Conservation (phyloP, 805 yeast species). For the Sugiyamaella mastotermitis region DNA sequence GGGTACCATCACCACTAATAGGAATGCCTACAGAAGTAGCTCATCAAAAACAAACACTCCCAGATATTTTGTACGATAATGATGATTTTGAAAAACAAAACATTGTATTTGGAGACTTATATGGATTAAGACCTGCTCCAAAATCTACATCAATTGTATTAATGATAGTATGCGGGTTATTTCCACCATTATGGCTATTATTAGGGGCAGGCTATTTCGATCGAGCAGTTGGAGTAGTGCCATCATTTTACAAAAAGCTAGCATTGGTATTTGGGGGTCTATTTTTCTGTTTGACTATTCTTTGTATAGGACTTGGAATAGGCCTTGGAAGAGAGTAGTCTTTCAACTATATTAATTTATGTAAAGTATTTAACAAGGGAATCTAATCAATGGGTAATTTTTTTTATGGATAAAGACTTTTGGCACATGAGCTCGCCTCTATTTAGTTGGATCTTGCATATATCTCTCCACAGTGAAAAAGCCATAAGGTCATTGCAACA, state of each 20-base stretch:
- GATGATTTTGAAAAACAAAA: background rate
- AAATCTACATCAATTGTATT: conserved; percentile 17
- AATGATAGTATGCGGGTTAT: conserved; percentile 20
- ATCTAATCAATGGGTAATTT: no score
- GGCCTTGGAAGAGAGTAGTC: conserved; percentile 44
- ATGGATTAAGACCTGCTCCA: conserved; percentile 7
- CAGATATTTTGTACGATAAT: background rate
- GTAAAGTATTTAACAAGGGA: no score
- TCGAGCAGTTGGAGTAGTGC: conserved; percentile 27
- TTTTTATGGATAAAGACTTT: no score
- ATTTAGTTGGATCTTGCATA: no score
- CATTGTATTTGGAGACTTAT: background rate
- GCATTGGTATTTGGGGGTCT: conserved; percentile 29
- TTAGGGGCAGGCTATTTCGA: conserved; percentile 35
- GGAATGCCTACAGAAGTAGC: background rate
- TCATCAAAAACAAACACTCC: background rate
- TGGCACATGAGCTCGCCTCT: no score
- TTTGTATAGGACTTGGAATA: conserved; percentile 42
- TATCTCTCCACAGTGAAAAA: no score
- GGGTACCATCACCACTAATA: conserved; percentile 1
- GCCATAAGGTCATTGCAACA: no score
- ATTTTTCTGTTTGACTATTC: conserved; percentile 27
- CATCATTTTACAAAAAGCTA: conserved; percentile 24
- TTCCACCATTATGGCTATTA: conserved; percentile 37
- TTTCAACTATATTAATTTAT: no score